phyloP scores from a whole-genome alignment of 2,329 filamentous ascomycete genomes.

The Monosporascus sp. region DNA sequence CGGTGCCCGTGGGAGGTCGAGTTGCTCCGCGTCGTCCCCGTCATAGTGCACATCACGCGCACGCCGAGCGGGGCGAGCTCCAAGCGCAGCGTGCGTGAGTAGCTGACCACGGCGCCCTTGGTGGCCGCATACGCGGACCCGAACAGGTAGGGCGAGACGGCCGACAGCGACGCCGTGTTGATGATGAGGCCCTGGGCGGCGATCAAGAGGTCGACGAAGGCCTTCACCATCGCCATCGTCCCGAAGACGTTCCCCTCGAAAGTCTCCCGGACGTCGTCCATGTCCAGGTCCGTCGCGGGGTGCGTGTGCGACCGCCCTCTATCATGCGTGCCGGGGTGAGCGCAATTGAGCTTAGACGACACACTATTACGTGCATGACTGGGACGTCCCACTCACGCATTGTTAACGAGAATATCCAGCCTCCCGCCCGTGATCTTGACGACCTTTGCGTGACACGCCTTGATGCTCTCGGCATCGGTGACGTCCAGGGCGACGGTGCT shows the following conservation, averaged over 20 bases:
- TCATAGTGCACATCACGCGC: slow-evolving; percentile 47
- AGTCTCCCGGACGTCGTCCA: slow-evolving; percentile 43
- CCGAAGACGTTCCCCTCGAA: slow-evolving; percentile 52
- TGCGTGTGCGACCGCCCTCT: slow-evolving; percentile 43
- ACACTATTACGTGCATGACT: background rate
- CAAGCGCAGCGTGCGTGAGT: slow-evolving; percentile 43
- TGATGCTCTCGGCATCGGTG: slow-evolving; percentile 42
- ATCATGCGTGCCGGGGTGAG: background rate
- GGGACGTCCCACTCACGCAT: slow-evolving; percentile 34
- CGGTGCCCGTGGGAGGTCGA: slow-evolving; percentile 34
- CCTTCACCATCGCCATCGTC: slow-evolving; percentile 45
- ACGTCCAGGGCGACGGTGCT: slow-evolving; percentile 45
- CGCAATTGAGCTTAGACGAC: background rate
- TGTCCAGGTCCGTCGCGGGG: slow-evolving; percentile 41
- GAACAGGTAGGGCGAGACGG: slow-evolving; percentile 43
- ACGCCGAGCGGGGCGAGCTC: slow-evolving; percentile 46
- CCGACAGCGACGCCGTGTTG: slow-evolving; percentile 44
- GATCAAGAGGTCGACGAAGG: slow-evolving; percentile 41
- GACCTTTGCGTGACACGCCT: slow-evolving; percentile 36
- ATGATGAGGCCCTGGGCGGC: slow-evolving; percentile 41
- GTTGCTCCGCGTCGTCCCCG: slow-evolving; percentile 43
- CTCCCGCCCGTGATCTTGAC: slow-evolving; percentile 39
- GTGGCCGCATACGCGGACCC: slow-evolving; percentile 42
- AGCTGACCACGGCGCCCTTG: slow-evolving; percentile 45
- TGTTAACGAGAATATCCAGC: slow-evolving; percentile 51